Evolutionary conservation across 2,329 filamentous ascomycete species (phyloP).

Genomic region (Xylaria sp.): DNA sequence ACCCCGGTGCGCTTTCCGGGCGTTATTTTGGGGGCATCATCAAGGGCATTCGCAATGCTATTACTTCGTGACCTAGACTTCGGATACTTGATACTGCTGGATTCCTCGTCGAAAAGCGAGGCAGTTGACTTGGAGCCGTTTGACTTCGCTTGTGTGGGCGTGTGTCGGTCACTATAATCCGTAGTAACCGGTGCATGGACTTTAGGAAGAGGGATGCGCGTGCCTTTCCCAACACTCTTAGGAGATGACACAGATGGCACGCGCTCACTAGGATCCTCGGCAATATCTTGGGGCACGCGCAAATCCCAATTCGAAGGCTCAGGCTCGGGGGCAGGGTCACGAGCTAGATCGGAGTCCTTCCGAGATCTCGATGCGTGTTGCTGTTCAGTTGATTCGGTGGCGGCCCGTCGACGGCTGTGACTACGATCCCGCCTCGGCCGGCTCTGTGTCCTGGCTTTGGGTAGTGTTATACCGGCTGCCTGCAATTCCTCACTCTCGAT

Average conservation of each 20-base stretch:
- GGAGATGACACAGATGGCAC: slow-evolving; percentile 44
- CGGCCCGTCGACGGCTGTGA: slow-evolving; percentile 32
- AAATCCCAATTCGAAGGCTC: slow-evolving; percentile 61
- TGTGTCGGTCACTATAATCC: slow-evolving; percentile 69
- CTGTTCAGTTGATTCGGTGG: slow-evolving; percentile 32
- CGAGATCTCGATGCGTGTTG: slow-evolving; percentile 33
- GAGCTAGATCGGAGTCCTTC: slow-evolving; percentile 43
- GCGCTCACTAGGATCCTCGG: slow-evolving; percentile 52
- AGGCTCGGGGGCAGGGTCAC: slow-evolving; percentile 35
- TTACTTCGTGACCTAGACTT: slow-evolving; percentile 66
- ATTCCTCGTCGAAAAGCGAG: slow-evolving; percentile 49
- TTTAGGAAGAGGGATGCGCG: slow-evolving; percentile 82
- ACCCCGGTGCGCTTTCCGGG: slow-evolving; percentile 39
- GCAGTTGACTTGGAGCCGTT: slow-evolving; percentile 50
- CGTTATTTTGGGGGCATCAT: slow-evolving; percentile 37
- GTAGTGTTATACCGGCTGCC: slow-evolving; percentile 65
- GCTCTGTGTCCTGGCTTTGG: slow-evolving; percentile 50
- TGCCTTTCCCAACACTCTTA: slow-evolving; percentile 55
- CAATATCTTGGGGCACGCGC: slow-evolving; percentile 71
- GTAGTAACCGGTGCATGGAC: slow-evolving; percentile 69
- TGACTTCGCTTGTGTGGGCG: slow-evolving; percentile 57
- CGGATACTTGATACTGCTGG: slow-evolving; percentile 51
- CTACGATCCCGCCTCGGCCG: slow-evolving; percentile 42
- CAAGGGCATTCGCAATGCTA: slow-evolving; percentile 53
- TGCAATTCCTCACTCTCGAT: slow-evolving; percentile 79